phyloP scores from a whole-genome alignment of 2,329 filamentous ascomycete species.

The Ilyonectria robusta region DNA sequence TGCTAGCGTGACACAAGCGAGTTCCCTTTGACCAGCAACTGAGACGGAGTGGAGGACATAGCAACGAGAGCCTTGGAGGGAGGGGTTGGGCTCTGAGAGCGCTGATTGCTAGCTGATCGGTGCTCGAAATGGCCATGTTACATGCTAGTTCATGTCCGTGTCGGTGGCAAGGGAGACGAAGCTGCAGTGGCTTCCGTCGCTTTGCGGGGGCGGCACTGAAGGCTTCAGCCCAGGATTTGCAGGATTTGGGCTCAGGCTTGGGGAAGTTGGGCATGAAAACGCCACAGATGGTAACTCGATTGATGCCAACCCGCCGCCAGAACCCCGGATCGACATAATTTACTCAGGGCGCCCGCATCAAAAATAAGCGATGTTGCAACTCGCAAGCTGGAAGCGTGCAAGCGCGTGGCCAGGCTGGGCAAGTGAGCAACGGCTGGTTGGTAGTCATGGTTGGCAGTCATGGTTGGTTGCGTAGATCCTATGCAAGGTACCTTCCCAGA shows the following conservation, averaged over 20 bases:
- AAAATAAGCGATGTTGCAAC: slow-evolving; percentile 37
- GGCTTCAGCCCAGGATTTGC: slow-evolving; percentile 15
- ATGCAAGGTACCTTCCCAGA: slow-evolving; percentile 16
- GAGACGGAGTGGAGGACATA: slow-evolving; percentile 25
- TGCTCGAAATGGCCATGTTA: slow-evolving; percentile 26
- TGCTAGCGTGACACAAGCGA: slow-evolving; percentile 27
- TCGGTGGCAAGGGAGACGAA: slow-evolving; percentile 12
- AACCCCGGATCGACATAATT: slow-evolving; percentile 33
- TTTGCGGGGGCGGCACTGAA: slow-evolving; percentile 31
- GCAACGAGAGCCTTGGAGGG: neutral
- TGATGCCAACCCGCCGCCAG: slow-evolving; percentile 27
- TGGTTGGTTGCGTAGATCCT: slow-evolving; percentile 12
- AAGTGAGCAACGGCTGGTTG: slow-evolving; percentile 17
- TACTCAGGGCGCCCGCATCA: slow-evolving; percentile 20
- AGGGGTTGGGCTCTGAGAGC: slow-evolving; percentile 13
- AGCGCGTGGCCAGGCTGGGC: slow-evolving; percentile 13
- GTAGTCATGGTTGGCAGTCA: neutral
- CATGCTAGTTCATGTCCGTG: slow-evolving; percentile 6
- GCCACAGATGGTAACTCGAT: slow-evolving; percentile 23
- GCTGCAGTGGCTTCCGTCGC: neutral
- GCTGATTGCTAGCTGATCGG: slow-evolving; percentile 27
- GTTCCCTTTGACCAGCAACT: slow-evolving; percentile 7
- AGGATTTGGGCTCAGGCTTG: slow-evolving; percentile 31
- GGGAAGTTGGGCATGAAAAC: slow-evolving; percentile 43
- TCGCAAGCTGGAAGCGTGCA: neutral